Evolutionary conservation across 495 filamentous ascomycete species (phyloP).

Genomic region (Aspergillus campestris): DNA sequence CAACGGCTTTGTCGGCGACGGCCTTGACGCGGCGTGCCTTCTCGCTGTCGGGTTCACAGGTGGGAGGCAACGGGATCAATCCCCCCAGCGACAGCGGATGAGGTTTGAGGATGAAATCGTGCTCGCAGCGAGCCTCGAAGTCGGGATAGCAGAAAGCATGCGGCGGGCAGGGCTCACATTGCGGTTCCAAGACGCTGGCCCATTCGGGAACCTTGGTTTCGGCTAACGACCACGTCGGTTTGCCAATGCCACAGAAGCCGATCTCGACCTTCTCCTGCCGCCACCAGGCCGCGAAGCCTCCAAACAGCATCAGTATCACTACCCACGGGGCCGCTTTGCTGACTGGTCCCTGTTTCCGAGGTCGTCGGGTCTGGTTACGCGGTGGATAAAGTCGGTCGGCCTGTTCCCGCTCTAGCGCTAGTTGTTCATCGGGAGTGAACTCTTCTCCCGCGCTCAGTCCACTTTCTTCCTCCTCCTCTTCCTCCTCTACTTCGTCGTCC

Average conservation of each 20-base stretch:
- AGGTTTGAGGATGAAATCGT: conserved; percentile 74
- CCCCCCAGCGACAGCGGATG: conserved; percentile 81
- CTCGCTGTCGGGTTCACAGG: conserved; percentile 91
- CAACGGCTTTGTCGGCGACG: conserved; percentile 80
- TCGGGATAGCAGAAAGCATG: conserved; percentile 84
- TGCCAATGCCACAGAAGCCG: conserved; percentile 87
- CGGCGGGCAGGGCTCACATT: conserved; percentile 84
- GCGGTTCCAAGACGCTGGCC: conserved; percentile 59
- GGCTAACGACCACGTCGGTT: conserved; percentile 45
- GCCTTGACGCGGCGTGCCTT: conserved; percentile 79
- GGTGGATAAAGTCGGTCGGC: conserved; percentile 22
- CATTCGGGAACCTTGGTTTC: conserved; percentile 57
- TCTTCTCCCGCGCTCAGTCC: conserved; percentile 68
- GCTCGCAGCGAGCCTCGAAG: conserved; percentile 70
- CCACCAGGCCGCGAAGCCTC: conserved; percentile 73
- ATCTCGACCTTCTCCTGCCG: conserved; percentile 89
- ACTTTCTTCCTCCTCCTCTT: conserved; percentile 36
- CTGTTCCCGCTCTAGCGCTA: conserved; percentile 60
- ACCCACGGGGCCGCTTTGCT: conserved; percentile 53
- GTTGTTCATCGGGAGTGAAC: conserved; percentile 84
- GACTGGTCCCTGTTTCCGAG: conserved; percentile 24
- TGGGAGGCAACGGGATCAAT: conserved; percentile 74
- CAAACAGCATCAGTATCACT: conserved; percentile 55
- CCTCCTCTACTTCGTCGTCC: conserved; percentile 27
- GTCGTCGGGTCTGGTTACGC: conserved; percentile 26